These are phyloP conservation scores for Gracilaria caudata DNA, from an alignment of 23 red algal species.

Conservation along the genomic window DNA sequence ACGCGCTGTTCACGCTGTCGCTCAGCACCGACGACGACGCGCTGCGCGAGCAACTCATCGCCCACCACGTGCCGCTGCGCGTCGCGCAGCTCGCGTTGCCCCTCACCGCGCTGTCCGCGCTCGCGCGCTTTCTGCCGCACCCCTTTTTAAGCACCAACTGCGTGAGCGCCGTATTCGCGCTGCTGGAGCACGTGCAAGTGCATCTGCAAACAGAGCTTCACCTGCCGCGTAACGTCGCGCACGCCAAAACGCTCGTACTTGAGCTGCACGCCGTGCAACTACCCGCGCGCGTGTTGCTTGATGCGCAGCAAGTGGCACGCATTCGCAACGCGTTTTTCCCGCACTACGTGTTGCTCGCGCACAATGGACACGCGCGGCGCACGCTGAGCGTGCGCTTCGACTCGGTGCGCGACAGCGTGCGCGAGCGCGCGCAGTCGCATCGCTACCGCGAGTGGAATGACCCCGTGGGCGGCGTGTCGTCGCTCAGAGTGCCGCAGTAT, in stretches of 20 bases:
- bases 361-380: background rate
- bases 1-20: background rate
- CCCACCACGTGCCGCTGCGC: background rate
- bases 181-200: background rate
- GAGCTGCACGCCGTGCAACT: background rate
- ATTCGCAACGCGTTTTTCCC: conserved; percentile 22
- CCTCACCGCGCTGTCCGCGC: background rate
- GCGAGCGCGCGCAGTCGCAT: background rate
- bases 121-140: background rate
- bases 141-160: background rate
- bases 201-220: background rate
- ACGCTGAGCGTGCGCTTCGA: background rate
- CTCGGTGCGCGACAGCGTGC: background rate
- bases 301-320: background rate
- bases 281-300: conserved; percentile 3
- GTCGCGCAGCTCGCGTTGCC: too few relatives aligned
- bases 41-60: background rate
- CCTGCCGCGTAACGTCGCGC: background rate
- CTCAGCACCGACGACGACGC: background rate
- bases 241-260: background rate
- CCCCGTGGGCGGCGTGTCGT: conserved; percentile 26
- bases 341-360: background rate
- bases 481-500: conserved; percentile 1
- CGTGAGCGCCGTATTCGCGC: background rate
- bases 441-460: conserved; percentile 40